A percentile compares a stretch with the other conserved stretches of the same genome.
phyloP scores from a whole-genome alignment of 2,329 filamentous ascomycete species.

The Amauroascus verrucosus region DNA sequence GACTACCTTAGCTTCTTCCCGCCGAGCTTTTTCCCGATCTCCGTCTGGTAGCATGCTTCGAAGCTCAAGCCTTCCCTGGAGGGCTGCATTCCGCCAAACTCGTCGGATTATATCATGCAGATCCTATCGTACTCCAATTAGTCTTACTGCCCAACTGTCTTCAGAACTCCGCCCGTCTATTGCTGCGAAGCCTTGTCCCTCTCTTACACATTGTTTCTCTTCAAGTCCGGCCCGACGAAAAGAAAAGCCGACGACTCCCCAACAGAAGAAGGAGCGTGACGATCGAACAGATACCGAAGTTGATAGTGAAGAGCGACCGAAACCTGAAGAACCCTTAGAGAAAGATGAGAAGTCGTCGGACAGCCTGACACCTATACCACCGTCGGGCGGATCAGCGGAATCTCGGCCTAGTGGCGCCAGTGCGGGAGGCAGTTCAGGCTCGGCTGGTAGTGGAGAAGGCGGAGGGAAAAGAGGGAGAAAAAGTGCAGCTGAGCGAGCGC shows the following conservation, averaged over 20 bases:
- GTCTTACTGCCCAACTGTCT: conserved; percentile 23
- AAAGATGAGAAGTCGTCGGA: conserved; percentile 41
- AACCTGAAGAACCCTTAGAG: conserved; percentile 26
- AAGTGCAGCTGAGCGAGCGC: conserved; percentile 55
- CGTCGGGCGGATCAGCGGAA: conserved; percentile 23
- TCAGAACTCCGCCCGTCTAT: conserved; percentile 10
- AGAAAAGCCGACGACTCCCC: conserved; percentile 45
- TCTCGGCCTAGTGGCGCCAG: conserved; percentile 44
- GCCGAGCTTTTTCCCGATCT: background rate
- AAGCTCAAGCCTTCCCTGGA: conserved; percentile 56
- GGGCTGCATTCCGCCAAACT: conserved; percentile 47
- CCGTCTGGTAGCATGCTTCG: conserved; percentile 47
- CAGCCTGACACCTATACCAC: conserved; percentile 36
- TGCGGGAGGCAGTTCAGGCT: conserved; percentile 26
- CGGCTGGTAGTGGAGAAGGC: conserved; percentile 21
- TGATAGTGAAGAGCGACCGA: conserved; percentile 25
- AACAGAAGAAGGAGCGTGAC: conserved; percentile 34
- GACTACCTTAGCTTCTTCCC: background rate
- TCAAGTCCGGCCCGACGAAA: conserved; percentile 43
- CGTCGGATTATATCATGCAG: conserved; percentile 33
- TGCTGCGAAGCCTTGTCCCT: conserved; percentile 19
- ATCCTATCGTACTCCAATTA: conserved; percentile 25
- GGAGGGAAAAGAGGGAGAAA: conserved; percentile 52
- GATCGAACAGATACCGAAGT: conserved; percentile 36
- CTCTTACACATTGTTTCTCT: conserved; percentile 34